These are phyloP conservation scores for Comarum palustre DNA, from an alignment of 306 rosid genomes.

Conservation along the genomic window DNA sequence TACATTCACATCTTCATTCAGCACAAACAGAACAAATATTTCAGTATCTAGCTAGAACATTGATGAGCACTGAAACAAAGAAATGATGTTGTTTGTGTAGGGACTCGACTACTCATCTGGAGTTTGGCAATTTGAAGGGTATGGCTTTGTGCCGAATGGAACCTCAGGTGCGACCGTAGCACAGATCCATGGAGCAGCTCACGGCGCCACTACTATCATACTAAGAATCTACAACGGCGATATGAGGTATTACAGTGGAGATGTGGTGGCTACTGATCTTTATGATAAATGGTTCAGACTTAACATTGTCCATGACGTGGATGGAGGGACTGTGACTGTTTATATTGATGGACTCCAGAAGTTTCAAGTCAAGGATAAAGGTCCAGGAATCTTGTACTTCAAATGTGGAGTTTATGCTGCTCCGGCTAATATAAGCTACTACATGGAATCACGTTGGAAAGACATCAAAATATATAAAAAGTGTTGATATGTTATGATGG, in stretches of 20 bases:
- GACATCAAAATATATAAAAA: conserved; percentile 13
- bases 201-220: conserved; percentile 29
- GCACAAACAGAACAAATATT: too few relatives aligned
- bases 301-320: conserved; percentile 39
- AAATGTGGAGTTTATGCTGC: conserved; percentile 33
- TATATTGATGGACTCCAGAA: conserved; percentile 21
- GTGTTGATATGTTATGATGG: neutral
- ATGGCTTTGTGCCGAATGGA: conserved; percentile 41
- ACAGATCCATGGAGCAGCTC: conserved; percentile 43
- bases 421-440: conserved; percentile 10
- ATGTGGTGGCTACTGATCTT: conserved; percentile 32
- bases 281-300: conserved; percentile 47
- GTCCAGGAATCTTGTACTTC: conserved; percentile 23
- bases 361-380: neutral
- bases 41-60: too few relatives aligned
- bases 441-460: conserved; percentile 32
- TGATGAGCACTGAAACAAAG: too few relatives aligned
- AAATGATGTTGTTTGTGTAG: neutral
- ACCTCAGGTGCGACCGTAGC: conserved; percentile 46
- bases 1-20: too few relatives aligned
- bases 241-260: conserved; percentile 31
- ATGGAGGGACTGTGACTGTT: conserved; percentile 25
- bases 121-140: conserved; percentile 57
- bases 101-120: conserved; percentile 44
- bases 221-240: conserved; percentile 42